Base-by-base conservation (phyloP, 2,329 filamentous ascomycete genomes). In the Ramularia endophylla region DNA sequence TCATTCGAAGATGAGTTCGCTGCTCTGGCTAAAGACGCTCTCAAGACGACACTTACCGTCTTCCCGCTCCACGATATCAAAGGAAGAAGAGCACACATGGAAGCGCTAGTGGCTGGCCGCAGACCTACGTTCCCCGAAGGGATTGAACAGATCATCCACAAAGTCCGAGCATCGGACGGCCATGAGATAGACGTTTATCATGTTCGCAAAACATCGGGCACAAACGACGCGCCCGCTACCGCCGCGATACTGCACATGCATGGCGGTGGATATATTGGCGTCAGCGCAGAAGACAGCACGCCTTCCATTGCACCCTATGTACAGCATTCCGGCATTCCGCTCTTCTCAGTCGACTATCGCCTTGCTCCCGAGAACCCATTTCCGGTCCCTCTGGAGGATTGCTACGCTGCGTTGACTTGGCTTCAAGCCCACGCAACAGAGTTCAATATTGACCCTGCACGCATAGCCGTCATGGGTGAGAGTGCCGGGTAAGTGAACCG, bases 311-410 rank as follows among this genome's bases (percentile, higher is more conserved):
- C 19, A 22, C 13, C 12, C 6, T 31, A 32, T 15, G 41, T 38
- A 6, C 22, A 15, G n/a, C 15, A 30, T 11, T 27, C 29, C 8
- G 41, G 41, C 3, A 13, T 43, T 17, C 39, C 38, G 11, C 17
- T 41, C 16, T 52, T 52, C 17, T 39, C 46, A 18, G 35, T 50
- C 6, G 36, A 37, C 11, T 51, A 51, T 41, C 47, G 53, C 8
- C 39, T 54, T 15, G 44, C 53, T 8, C 53, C 53, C 12, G 50
- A 56, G 22, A 32, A 48, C 28, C 48, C 46, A 8, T 40, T 40
- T 47, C 52, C 50, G 5, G 43, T 36, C 3, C 50, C 50, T 9
- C 40, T 53, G 8, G 40, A 48, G n/a, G 53, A 56, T 37, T 51
- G 45, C 16, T 52, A 41, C n/a, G 28, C 19, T 11, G 43, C 46